Evolutionary conservation across 345 rosid species (phyloP), one percentile per base, ranked within the genome.

Genomic region (Heritiera fomes): DNA sequence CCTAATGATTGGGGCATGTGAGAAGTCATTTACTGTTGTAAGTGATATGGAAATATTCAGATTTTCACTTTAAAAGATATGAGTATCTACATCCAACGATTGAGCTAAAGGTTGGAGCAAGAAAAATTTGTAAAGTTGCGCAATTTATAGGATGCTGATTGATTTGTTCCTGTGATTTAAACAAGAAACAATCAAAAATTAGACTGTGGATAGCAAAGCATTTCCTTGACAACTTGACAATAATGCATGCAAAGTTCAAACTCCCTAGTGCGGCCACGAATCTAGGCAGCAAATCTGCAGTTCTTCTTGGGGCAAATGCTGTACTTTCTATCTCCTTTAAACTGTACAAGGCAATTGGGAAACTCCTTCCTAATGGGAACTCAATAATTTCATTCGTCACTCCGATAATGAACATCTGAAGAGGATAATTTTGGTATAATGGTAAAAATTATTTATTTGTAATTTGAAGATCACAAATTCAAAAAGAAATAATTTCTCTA

Each of bases 241-340:
- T 62, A 62, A 59, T 59, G 63, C 63, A 32, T 13, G 58, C n/a
- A 63, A 34, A 53, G 18, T 63, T 14, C 1, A 63, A 32, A 32
- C n/a, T 2, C 17, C 40, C 6, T 11, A 62, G 43, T 32, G 68
- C 10, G 8, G 34, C 68, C 45, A 34, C 8, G 68, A 63, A 63
- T 63, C 43, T 32, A 63, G 45, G 45, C n/a, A 63, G 45, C 68
- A 63, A 63, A 63, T 63, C 20, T 32, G 68, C 68, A 32, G 43
- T 61, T 61, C 14, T 34, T 32, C n/a, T 32, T 9, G 4, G 43
- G 68, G 45, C 43, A 34, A 32, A 32, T 5, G 14, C 45, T 30
- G 41, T 62, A 5, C 18, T 34, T 63, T 63, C 18, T 38, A 63
- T 30, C 43, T 63, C n/a, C 3, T 63, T 63, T 9, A 23, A 53